Evolutionary conservation across 2,329 filamentous ascomycete genomes (phyloP).

Genomic region (Orbilia javanica): DNA sequence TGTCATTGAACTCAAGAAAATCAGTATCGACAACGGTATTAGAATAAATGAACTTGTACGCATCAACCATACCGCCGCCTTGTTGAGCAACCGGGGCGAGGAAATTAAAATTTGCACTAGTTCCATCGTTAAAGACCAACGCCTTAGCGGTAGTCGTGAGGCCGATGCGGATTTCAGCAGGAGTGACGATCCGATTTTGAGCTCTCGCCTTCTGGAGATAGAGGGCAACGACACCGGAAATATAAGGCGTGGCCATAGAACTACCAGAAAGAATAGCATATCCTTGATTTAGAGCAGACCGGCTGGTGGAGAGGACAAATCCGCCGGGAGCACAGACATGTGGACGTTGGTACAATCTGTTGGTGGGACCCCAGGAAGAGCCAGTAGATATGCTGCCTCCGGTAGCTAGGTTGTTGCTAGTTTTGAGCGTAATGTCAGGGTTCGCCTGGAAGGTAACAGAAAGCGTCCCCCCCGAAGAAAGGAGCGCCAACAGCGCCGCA

Average conservation of each 20-base stretch:
- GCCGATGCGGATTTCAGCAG: neutral
- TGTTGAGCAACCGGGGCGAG: slow-evolving; percentile 71
- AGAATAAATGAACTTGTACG: slow-evolving; percentile 72
- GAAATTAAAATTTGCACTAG: neutral
- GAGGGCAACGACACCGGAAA: slow-evolving; percentile 71
- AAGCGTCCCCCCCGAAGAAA: neutral
- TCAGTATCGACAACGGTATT: slow-evolving; percentile 70
- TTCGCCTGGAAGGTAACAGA: neutral
- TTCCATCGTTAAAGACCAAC: neutral
- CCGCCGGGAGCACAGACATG: slow-evolving; percentile 68
- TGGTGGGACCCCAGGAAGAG: neutral
- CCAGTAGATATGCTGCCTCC: neutral
- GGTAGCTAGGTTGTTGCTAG: neutral
- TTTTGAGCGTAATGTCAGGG: neutral
- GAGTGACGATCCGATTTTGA: slow-evolving; percentile 60
- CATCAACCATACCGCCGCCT: slow-evolving; percentile 73
- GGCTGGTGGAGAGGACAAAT: slow-evolving; percentile 72
- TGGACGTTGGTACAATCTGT: neutral
- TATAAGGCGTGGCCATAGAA: slow-evolving; percentile 73
- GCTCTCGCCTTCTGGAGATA: slow-evolving; percentile 68
- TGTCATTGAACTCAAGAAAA: slow-evolving; percentile 76
- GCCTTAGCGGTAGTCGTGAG: neutral
- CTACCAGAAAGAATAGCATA: slow-evolving; percentile 72
- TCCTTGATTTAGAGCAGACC: slow-evolving; percentile 64
- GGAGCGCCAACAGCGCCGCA: neutral